Evolutionary conservation across 1,139 yeast genomes (phyloP).

Genomic region (Suzukiozyma palmioleophila): DNA sequence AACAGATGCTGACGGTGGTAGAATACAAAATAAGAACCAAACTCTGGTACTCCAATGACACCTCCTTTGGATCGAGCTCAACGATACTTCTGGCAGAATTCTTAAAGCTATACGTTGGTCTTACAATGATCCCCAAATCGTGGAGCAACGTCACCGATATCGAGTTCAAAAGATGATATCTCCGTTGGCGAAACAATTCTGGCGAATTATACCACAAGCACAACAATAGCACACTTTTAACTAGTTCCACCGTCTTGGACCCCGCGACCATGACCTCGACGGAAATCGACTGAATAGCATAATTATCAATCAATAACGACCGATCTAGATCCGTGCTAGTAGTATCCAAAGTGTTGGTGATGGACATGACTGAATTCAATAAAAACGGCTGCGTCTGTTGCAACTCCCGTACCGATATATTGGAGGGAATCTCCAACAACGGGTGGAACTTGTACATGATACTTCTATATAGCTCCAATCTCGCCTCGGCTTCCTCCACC

Average conservation of each 20-base stretch:
- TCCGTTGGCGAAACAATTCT: slow-evolving; percentile 72
- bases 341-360: slow-evolving; percentile 44
- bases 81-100: slow-evolving; percentile 32
- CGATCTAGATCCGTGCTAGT: slow-evolving; percentile 28
- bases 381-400: slow-evolving; percentile 53
- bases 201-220: slow-evolving; percentile 83
- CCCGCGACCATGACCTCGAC: slow-evolving; percentile 68
- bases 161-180: slow-evolving; percentile 66
- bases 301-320: slow-evolving; percentile 46
- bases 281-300: slow-evolving; percentile 54
- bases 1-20: slow-evolving; percentile 47
- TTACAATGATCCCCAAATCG: slow-evolving; percentile 70
- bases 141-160: slow-evolving; percentile 67
- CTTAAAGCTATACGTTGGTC: slow-evolving; percentile 34
- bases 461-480: slow-evolving; percentile 41
- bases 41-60: slow-evolving; percentile 22
- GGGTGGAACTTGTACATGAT: slow-evolving; percentile 45
- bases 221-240: slow-evolving; percentile 57
- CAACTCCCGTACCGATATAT: slow-evolving; percentile 42
- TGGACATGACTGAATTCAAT: slow-evolving; percentile 61
- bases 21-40: slow-evolving; percentile 47
- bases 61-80: slow-evolving; percentile 8
- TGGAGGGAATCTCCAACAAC: slow-evolving; percentile 47
- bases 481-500: slow-evolving; percentile 43
- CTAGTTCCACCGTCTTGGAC: slow-evolving; percentile 63